phyloP scores from a whole-genome alignment of 768 basidiomycete genomes.

The Rickenella mellea region DNA sequence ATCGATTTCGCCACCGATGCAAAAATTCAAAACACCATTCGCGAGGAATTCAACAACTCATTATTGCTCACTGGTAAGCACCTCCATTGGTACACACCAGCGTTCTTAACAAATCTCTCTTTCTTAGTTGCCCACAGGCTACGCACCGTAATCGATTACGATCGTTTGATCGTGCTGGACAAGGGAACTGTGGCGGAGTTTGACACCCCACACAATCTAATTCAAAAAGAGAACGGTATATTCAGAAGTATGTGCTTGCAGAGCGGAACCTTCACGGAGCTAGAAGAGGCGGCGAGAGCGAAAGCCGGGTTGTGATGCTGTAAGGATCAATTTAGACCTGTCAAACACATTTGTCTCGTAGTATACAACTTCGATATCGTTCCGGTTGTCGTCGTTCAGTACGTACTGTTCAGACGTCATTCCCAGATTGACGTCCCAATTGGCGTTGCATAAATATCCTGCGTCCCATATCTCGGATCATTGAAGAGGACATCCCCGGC shows the following conservation, averaged over 20 bases:
- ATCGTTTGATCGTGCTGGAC: slow-evolving; percentile 73
- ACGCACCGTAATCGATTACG: slow-evolving; percentile 74
- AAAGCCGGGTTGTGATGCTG: no score
- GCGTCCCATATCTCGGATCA: no score
- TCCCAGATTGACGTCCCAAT: no score
- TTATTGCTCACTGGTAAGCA: slow-evolving; percentile 35
- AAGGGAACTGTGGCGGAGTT: slow-evolving; percentile 56
- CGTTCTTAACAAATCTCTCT: slow-evolving; percentile 2
- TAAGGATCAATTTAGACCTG: no score
- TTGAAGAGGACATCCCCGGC: no score
- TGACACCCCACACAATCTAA: slow-evolving; percentile 64
- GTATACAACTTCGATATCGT: no score
- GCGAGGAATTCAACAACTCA: slow-evolving; percentile 24
- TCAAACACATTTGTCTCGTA: no score
- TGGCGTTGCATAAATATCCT: no score
- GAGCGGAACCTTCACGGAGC: slow-evolving; percentile 54
- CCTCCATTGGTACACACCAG: not conserved
- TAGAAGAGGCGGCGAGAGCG: slow-evolving; percentile 49
- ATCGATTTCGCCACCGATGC: slow-evolving; percentile 10
- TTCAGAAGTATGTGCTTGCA: slow-evolving; percentile 63
- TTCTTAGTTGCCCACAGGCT: slow-evolving; percentile 61
- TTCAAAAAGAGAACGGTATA: slow-evolving; percentile 51
- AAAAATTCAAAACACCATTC: slow-evolving; percentile 29
- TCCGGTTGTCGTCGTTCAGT: no score
- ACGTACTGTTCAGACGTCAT: no score